Evolutionary conservation across 2,329 filamentous ascomycete genomes (phyloP), one percentile per base, ranked within the genome.

Genomic region (Fusarium domesticum): DNA sequence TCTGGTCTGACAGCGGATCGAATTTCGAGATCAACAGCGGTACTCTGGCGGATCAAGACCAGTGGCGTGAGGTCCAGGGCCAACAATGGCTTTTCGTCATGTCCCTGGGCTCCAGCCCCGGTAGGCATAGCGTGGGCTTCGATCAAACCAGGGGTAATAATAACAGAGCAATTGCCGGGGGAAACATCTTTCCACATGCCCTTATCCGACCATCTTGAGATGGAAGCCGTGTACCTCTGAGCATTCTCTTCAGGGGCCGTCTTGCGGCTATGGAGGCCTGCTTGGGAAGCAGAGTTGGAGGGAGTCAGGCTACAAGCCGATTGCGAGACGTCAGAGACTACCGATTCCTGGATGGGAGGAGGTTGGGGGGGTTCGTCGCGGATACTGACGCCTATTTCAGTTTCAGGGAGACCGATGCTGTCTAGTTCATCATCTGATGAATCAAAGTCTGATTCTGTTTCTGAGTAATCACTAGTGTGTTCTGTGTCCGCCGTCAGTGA

Each of bases 21-120:
- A 53, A 98, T 89, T 54, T 95, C 93, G 42, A 98, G 88, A 64
- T 98, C 93, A 23, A 98, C 80, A 4, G 87, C 88, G 17, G 90
- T 98, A 58, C 91, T 93, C 60, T 92, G 86, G 51, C 92, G 83
- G 49, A 97, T 83, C 55, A 91, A 86, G 6, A 97, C 92, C 30
- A 96, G 74, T 1, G 93, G 93, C 1, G 92, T 97, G 33, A 98
- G 80, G 61, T 96, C 89, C 25, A 96, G 79, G 6, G 85, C 87
- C 34, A 85, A 70, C 16, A 84, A 65, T 4, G 80, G 79, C 28
- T 71, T 68, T 25, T 66, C 63, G 10, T 65, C 60, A 48, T 65
- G 59, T 45, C 48, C 41, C 19, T 47, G 34, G 50, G 57, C 18
- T 37, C 46, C 54, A 66, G 43, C 63, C 66, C 49, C 65, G 55